Base-by-base conservation (phyloP, 495 filamentous ascomycete species). In the Chaetomium tenue region DNA sequence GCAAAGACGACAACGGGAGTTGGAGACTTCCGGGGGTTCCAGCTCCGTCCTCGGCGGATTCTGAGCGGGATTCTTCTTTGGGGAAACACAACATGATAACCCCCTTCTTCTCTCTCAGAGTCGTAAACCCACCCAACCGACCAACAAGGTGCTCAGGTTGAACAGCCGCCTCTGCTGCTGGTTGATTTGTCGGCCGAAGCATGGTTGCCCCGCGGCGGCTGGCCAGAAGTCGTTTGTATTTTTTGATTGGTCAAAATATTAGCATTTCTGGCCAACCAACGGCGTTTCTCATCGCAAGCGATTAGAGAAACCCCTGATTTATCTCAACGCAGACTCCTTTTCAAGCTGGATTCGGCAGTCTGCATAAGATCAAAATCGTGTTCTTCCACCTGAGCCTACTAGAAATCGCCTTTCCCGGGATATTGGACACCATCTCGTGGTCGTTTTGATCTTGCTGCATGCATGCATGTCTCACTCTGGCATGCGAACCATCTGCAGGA, bases 401-500 rank as follows among this genome's bases (percentile, higher is more conserved):
- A 13, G 5, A 5, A 42, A 44, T 22, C 6, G 54, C 0, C 5
- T 46, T 22, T 11, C 5, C 57, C 15, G 12, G 9, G 5, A 18
- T 54, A 8, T 40, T n/a, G 12, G 48, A 42, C 51, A 63, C 50
- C 42, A 57, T 57, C 53, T 48, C 37, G 40, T 28, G 42, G 25
- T 58, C 56, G 2, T 50, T 48, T 40, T 55, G 50, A 55, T 54
- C 54, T 47, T 61, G 44, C 65, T 52, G 52, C 40, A 64, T 70
- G 64, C 58, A 70, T 64, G 64, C 58, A 70, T 64, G 62, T 69
- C 64, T 67, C 61, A 58, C 61, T 26, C 60, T 30, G 63, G 50
- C 62, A 69, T 65, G 65, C 66, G 65, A 70, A 67, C 68, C 55
- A 61, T 61, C 60, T 72, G 68, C 70, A 72, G 46, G 37, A 63